Evolutionary conservation across 305 asterid species (phyloP).

Genomic region (Fraxinus albicans): DNA sequence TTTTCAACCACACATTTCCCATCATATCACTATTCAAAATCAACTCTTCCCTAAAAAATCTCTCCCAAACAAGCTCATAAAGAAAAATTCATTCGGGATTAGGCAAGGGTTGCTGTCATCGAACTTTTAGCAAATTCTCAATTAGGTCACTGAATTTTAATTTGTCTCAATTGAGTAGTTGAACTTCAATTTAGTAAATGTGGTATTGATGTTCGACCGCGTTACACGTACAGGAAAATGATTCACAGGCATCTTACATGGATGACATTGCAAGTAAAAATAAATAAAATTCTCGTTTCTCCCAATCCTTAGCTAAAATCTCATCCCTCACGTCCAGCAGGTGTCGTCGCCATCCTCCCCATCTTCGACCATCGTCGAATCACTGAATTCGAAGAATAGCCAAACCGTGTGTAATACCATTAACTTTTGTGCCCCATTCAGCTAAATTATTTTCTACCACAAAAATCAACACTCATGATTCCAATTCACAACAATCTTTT

Average conservation of each 20-base stretch:
- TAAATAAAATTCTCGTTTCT: not conserved
- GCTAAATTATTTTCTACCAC: not conserved
- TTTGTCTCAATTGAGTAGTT: not conserved
- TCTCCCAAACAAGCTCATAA: too few species aligned
- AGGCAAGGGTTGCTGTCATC: not conserved
- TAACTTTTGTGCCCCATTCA: not conserved
- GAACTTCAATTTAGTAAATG: not conserved
- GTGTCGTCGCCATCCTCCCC: not conserved
- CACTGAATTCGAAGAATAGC: not conserved
- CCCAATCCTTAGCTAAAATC: not conserved
- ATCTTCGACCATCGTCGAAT: not conserved
- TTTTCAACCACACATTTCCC: too few species aligned
- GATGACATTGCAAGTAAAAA: too few species aligned
- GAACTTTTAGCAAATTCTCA: not conserved
- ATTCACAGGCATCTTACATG: too few species aligned
- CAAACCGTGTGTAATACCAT: not conserved
- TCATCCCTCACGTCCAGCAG: not conserved
- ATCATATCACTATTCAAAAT: too few species aligned
- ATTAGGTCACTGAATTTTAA: not conserved
- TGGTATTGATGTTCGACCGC: too few species aligned
- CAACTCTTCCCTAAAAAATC: too few species aligned
- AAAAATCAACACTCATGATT: too few species aligned
- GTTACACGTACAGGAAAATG: too few species aligned
- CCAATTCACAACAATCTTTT: not conserved
- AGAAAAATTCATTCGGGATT: not conserved